Base-by-base conservation (phyloP, 306 rosid species). In the Myrica gale region DNA sequence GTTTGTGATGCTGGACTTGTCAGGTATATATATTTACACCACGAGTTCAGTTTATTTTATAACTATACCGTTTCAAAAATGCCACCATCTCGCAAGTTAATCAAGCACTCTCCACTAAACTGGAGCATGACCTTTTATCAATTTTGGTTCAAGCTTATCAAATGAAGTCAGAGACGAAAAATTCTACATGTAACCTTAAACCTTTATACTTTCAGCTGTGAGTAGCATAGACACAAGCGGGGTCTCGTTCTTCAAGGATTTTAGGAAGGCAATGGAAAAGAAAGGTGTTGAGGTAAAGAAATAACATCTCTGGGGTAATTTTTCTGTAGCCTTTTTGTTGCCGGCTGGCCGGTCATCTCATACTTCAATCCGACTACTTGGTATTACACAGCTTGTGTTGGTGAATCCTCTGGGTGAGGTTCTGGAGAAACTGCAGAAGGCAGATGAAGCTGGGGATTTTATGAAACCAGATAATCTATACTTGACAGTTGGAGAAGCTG, bases 391-490 rank as follows among this genome's bases (percentile, higher is more conserved):
- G 98, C 84, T 95, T 58, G 90, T 88, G 74, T 73, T 95, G 89
- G 98, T 92, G 90, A 92, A 95, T 62, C 98, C 98, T 66, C 55
- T 92, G 83, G 89, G 92, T n/a, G 98, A 90, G 73, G 96, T 92
- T 11, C 42, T 95, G 45, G 93, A 83, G 8, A 95, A 89, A 84
- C 67, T 95, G 74, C 80, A 71, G 61, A 87, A 70, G 71, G 90
- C 87, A 71, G 89, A 89, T 74, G 87, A 78, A 78, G 82, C 70
- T 23, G 65, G 76, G 0, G 90, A 89, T 9, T 67, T 88, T 11
- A 55, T 80, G 68, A 78, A 48, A 84, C 60, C 81, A 12, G 85
- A 90, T 17, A 76, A 48, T 63, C 91, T 95, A 41, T 95, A 82
- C 84, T 53, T 95, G 82, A 82, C 98, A 3, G 90, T 89, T 37